phyloP scores from a whole-genome alignment of 2,329 filamentous ascomycete species.

The Epichloe scottii region DNA sequence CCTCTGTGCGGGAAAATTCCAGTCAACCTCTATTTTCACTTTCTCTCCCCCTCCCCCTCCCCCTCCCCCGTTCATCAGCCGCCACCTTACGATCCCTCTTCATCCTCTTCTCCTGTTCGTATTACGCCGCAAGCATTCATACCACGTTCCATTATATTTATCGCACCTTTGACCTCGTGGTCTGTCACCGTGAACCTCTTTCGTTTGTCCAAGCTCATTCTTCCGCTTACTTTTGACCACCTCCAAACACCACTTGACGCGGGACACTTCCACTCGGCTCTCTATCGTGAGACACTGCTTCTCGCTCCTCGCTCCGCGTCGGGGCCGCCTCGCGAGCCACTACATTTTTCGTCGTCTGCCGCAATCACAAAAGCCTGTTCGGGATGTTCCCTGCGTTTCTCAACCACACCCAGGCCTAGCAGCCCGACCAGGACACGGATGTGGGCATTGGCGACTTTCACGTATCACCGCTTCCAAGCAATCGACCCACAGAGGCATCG shows the following conservation, averaged over 20 bases:
- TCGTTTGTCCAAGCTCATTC: neutral
- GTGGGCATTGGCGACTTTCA: constrained; percentile 19
- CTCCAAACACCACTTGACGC: neutral
- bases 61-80: neutral
- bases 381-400: constrained; percentile 11
- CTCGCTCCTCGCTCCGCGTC: neutral
- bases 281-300: neutral
- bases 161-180: neutral
- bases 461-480: constrained; percentile 20
- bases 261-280: neutral
- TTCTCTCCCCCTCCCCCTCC: neutral
- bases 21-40: neutral
- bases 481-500: constrained; percentile 15
- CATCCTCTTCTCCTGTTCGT: neutral
- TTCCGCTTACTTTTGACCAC: neutral
- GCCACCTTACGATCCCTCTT: neutral
- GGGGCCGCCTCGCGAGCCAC: neutral
- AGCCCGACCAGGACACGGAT: constrained; percentile 8
- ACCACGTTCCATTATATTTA: neutral
- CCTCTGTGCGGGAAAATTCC: no score
- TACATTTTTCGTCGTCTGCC: neutral
- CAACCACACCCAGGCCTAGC: constrained; percentile 11
- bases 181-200: neutral
- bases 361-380: neutral
- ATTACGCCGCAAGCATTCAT: neutral